Conservation (phyloP, 495 filamentous ascomycete species). For the Platismatia glauca region DNA sequence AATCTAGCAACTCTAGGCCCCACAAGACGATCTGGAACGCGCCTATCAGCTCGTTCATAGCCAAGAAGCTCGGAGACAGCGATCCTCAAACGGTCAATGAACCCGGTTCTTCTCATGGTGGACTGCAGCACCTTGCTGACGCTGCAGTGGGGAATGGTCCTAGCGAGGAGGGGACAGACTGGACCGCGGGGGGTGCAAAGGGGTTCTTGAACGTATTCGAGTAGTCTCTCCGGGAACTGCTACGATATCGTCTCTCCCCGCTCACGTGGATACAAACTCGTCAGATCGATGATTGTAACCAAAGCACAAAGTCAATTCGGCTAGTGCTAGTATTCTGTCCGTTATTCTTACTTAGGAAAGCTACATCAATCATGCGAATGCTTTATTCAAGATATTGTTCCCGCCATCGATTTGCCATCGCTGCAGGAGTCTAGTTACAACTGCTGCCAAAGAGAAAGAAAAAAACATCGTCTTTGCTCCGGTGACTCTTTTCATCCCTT, state of each 20-base stretch:
- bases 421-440: neutral
- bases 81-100: neutral
- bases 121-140: slow-evolving; percentile 17
- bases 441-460: too few relatives aligned
- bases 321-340: neutral
- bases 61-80: neutral
- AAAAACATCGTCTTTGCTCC: too few relatives aligned
- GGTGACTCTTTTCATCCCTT: neutral
- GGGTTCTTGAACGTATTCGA: neutral
- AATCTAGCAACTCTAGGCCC: neutral
- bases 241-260: neutral
- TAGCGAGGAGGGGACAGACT: neutral
- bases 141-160: neutral
- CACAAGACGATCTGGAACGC: slow-evolving; percentile 3
- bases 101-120: neutral
- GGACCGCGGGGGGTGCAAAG: neutral
- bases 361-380: neutral
- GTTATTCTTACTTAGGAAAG: neutral
- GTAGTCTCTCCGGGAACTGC: neutral
- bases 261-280: neutral
- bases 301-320: neutral
- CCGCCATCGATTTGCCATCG: neutral
- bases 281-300: neutral
- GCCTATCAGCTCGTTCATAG: slow-evolving; percentile 10
- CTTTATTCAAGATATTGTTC: neutral